Evolutionary conservation across 2,329 filamentous ascomycete genomes (phyloP), one percentile per base, ranked within the genome.

Genomic region (Thielaviopsis euricoi): DNA sequence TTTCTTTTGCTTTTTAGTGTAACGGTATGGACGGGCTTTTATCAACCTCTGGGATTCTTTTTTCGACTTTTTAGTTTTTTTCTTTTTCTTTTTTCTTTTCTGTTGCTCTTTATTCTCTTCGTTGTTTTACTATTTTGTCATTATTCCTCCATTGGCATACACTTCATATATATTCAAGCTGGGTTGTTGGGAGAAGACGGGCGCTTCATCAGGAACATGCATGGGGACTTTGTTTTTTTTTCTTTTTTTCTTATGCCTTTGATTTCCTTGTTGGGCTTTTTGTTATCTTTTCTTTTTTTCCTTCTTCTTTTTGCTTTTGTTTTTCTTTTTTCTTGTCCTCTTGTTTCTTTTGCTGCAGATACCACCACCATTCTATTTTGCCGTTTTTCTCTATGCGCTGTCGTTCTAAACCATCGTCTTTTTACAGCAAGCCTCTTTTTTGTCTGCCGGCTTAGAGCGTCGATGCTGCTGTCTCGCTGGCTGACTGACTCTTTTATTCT

Each of bases 331-430:
- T 23, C 12, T 54, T 46, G 29, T 26, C 46, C 52, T 53, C 53
- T 43, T 52, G 53, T 46, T 51, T 57, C 37, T 40, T 52, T 57
- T 49, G 6, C 21, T 50, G 49, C 51, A 49, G 55, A 50, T 50
- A 49, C 49, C 46, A 49, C 26, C 25, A 21, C 21, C 15, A 22
- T 57, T 53, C n/a, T 57, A 26, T 29, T 43, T 55, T 43, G 15
- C 17, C 17, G 9, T 53, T 60, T 17, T 53, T 53, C 53, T 59
- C 26, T 52, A 51, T 54, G 53, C 53, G 37, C 58, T 59, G 55
- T 61, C 50, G 55, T 53, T 48, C 17, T 56, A 50, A 22, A 6
- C 33, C 23, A n/a, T n/a, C n/a, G n/a, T 51, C 15, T 37, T 52
- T 12, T 56, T 23, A 13, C 26, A 23, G n/a, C n/a, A n/a, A n/a